Conservation (phyloP, 805 yeast genomes). For the Trichomonascus vanleenenianus region DNA sequence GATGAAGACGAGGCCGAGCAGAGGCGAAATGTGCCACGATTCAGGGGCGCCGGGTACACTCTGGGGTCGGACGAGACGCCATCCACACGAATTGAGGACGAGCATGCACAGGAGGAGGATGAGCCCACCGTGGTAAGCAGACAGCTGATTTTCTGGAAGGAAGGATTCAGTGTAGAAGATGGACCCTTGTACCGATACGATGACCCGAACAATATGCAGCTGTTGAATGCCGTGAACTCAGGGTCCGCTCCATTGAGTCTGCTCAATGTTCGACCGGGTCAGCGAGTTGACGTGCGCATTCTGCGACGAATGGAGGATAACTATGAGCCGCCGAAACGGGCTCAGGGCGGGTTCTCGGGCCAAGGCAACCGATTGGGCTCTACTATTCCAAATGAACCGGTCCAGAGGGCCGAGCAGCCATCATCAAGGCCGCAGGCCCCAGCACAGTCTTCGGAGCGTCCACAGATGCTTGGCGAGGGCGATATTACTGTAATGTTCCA, state of each 20-base stretch:
- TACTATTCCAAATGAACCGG: conserved; percentile 67
- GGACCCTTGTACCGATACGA: conserved; percentile 82
- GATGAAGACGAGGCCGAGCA: conserved; percentile 18
- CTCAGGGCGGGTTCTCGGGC: conserved; percentile 65
- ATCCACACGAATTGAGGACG: conserved; percentile 13
- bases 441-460: conserved; percentile 2
- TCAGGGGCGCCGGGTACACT: conserved; percentile 27
- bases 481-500: not conserved
- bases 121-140: conserved; percentile 51
- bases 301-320: conserved; percentile 74
- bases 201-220: conserved; percentile 79
- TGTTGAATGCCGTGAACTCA: conserved; percentile 69
- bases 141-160: conserved; percentile 89
- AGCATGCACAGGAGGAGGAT: conserved; percentile 12
- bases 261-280: conserved; percentile 78
- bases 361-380: conserved; percentile 82
- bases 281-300: conserved; percentile 90
- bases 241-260: conserved; percentile 89
- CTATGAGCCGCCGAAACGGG: conserved; percentile 58
- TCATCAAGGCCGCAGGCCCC: conserved; percentile 11
- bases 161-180: conserved; percentile 93
- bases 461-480: not conserved
- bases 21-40: conserved; percentile 10
- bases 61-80: conserved; percentile 27
- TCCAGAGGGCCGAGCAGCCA: no score